Evolutionary conservation across 169 alveolate species (phyloP).

Genomic region (Theileria annulata): DNA sequence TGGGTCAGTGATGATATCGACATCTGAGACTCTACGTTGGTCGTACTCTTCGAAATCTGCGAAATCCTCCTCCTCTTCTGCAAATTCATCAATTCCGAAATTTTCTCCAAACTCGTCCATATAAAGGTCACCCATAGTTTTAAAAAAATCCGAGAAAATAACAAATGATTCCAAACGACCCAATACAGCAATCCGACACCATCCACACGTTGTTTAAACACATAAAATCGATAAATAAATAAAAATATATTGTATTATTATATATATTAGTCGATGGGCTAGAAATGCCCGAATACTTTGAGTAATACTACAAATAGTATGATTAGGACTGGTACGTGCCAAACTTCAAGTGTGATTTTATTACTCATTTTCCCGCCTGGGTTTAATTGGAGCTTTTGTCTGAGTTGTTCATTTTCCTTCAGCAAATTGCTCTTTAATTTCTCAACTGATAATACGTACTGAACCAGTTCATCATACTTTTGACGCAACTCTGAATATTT

Average conservation of each 20-base stretch:
- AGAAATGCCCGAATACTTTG: conserved; percentile 58
- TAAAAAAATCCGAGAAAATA: not conserved
- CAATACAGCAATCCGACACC: no score
- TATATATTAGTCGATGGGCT: not conserved
- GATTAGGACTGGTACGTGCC: conserved; percentile 66
- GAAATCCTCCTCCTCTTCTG: conserved; percentile 75
- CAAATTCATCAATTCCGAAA: conserved; percentile 77
- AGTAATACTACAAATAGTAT: conserved; percentile 46
- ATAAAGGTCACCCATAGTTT: conserved; percentile 62
- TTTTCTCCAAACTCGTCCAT: conserved; percentile 79
- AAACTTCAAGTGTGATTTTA: conserved; percentile 51
- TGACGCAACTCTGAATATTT: conserved; percentile 63
- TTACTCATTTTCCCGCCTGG: conserved; percentile 26
- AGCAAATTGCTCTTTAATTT: conserved; percentile 76
- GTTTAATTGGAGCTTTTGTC: conserved; percentile 56
- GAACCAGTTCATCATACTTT: conserved; percentile 84
- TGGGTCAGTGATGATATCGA: conserved; percentile 69
- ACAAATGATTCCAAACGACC: not conserved
- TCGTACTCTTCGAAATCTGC: conserved; percentile 74
- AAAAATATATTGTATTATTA: no score
- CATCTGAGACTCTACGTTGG: conserved; percentile 66
- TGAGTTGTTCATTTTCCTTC: conserved; percentile 76
- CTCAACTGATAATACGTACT: conserved; percentile 84
- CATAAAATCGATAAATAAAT: no score
- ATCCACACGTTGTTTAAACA: no score